Evolutionary conservation across 345 rosid genomes (phyloP).

Genomic region (Acer saccharum): DNA sequence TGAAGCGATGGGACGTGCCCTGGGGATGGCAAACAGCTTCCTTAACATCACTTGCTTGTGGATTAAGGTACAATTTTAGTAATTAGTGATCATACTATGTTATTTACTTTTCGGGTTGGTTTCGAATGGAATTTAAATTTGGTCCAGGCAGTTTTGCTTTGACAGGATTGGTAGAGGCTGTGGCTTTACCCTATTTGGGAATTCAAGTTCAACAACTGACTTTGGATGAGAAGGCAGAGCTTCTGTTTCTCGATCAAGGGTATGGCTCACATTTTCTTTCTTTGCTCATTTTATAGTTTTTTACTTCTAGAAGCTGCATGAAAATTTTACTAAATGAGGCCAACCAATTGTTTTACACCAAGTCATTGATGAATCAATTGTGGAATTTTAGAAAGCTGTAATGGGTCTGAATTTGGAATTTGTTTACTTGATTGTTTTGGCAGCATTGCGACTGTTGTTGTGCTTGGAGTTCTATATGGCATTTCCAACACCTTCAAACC

Average conservation of each 20-base stretch:
- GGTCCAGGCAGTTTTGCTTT: slow-evolving; percentile 93
- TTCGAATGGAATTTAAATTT: slow-evolving; percentile 34
- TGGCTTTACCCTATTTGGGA: slow-evolving; percentile 64
- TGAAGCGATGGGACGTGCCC: slow-evolving; percentile 89
- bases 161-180: slow-evolving; percentile 80
- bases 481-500: slow-evolving; percentile 73
- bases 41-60: slow-evolving; percentile 87
- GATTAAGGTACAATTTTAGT: slow-evolving; percentile 56
- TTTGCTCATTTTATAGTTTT: not conserved
- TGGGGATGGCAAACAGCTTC: slow-evolving; percentile 91
- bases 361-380: not conserved
- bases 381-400: not conserved
- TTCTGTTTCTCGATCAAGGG: slow-evolving; percentile 84
- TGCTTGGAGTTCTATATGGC: slow-evolving; percentile 69
- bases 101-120: not conserved
- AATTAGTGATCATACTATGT: not conserved
- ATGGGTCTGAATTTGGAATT: slow-evolving; percentile 12
- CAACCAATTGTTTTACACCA: not conserved
- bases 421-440: slow-evolving; percentile 31
- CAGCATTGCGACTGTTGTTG: slow-evolving; percentile 78
- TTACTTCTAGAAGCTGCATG: not conserved
- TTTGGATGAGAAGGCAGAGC: slow-evolving; percentile 84
- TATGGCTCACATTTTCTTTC: slow-evolving; percentile 22
- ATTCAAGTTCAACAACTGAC: slow-evolving; percentile 59
- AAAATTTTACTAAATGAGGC: slow-evolving; percentile 3